Evolutionary conservation across 345 rosid genomes (phyloP), one percentile per base, ranked within the genome.

Genomic region (Boechera retrofracta): DNA sequence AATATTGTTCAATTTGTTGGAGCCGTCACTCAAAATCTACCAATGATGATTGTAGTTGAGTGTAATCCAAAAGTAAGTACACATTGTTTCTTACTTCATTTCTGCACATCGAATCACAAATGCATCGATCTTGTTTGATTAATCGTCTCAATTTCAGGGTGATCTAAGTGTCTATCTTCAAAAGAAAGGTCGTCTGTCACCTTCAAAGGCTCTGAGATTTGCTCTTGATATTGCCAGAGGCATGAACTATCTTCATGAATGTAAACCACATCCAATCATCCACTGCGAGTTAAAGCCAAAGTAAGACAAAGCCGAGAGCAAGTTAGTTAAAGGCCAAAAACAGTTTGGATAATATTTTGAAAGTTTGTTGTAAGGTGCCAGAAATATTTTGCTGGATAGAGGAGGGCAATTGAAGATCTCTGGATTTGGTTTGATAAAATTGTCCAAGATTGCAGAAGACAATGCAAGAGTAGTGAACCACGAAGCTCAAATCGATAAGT

Each of bases 1-100:
- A 95, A 95, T 83, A 88, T 95, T 64, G 89, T 95, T 77, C 99
- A 95, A 70, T 95, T 95, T 83, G 98, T 95, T 72, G 99, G 99
- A 82, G 98, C 99, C 55, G 99, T 95, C 42, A 95, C 99, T 60
- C 99, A 95, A 80, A 92, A 95, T 69, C 59, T 87, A 67, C 99
- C 99, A 0, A 89, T 95, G 99, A 95, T 95, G 99, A 92, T 95
- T 79, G 93, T 92, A 73, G 78, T 81, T 56, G 99, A 95, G 85
- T 81, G 83, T 79, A 92, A 87, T 83, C 80, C 97, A 45, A 92
- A 89, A 69, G 99, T 95, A 86, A 87, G 88, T 6, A 38, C 28
- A 29, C 56, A 5, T 53, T 74, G 35, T 48, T 42, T 9, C 28
- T 73, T 32, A 36, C 74, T 82, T 56, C 16, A 29, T 54, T 15